A percentile compares a stretch with the other conserved stretches of the same genome.
These are phyloP conservation scores for Cryptococcus sp. DNA, from an alignment of 1,284 basidiomycete species.

Conservation along the genomic window DNA sequence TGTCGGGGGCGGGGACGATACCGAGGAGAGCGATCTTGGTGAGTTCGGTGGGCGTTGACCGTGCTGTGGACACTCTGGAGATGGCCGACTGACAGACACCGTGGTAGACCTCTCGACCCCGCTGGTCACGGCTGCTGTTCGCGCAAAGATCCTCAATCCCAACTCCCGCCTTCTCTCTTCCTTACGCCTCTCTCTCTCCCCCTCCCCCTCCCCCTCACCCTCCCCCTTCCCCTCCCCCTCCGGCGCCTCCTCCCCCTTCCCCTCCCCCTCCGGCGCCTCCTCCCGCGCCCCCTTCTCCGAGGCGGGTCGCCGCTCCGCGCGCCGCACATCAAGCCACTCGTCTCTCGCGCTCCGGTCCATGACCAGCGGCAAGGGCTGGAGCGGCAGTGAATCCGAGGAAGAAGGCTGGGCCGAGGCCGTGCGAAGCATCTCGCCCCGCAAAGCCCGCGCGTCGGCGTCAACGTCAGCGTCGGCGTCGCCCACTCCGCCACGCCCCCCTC, in stretches of 20 bases:
- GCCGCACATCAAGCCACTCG: not conserved
- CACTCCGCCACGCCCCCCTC: not conserved
- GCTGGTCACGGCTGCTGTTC: constrained; percentile 28
- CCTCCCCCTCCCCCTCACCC: constrained; percentile 1
- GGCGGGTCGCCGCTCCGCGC: not conserved
- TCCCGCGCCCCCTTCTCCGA: not conserved
- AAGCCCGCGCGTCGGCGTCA: constrained; percentile 4
- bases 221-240: not conserved
- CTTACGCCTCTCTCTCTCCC: too few species aligned
- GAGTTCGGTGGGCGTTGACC: constrained; percentile 13
- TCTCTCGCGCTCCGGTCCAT: not conserved
- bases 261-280: too few species aligned
- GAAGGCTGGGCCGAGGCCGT: constrained; percentile 35
- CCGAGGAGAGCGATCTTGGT: constrained; percentile 41
- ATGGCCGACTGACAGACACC: not conserved
- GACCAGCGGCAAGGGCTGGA: constrained; percentile 28
- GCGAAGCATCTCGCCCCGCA: constrained; percentile 19
- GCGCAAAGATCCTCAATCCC: constrained; percentile 31
- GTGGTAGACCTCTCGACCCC: constrained; percentile 26
- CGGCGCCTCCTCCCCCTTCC: too few species aligned
- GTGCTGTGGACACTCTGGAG: too few species aligned
- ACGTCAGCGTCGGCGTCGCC: not conserved
- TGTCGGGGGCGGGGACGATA: not conserved
- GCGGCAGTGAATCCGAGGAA: constrained; percentile 40
- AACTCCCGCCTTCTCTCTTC: constrained; percentile 23